Conservation (phyloP, 169 alveolate genomes). For the Cytauxzoon felis region DNA sequence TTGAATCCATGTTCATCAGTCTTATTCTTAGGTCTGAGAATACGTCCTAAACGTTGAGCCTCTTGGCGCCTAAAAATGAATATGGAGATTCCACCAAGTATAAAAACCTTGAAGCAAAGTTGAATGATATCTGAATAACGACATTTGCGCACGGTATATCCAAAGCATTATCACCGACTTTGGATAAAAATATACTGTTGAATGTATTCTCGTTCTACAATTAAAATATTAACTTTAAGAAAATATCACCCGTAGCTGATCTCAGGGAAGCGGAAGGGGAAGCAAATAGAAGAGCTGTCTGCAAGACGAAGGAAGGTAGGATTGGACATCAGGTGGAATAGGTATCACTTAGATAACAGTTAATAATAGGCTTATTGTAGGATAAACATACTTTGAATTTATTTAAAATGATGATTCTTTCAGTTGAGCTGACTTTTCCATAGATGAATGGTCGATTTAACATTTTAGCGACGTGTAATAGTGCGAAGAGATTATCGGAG, state of each 20-base stretch:
- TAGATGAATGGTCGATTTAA: constrained; percentile 87
- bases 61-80: constrained; percentile 91
- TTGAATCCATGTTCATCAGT: constrained; percentile 80
- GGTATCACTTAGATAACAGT: not conserved
- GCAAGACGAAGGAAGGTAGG: too few relatives aligned
- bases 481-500: constrained; percentile 95
- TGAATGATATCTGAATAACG: constrained; percentile 96
- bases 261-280: too few relatives aligned
- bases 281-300: too few relatives aligned
- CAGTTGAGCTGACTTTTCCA: constrained; percentile 86
- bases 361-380: constrained; percentile 48
- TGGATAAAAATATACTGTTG: constrained; percentile 91
- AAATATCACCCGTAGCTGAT: too few relatives aligned
- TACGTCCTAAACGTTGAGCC: constrained; percentile 99
- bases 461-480: constrained; percentile 84
- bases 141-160: constrained; percentile 99
- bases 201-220: constrained; percentile 71
- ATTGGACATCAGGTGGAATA: too few relatives aligned
- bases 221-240: not conserved
- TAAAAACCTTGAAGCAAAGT: constrained; percentile 89
- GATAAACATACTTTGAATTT: constrained; percentile 77
- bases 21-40: constrained; percentile 95
- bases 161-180: constrained; percentile 99
- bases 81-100: not conserved
- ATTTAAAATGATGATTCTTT: constrained; percentile 87